phyloP scores from a whole-genome alignment of 2,329 filamentous ascomycete genomes.

The Ilyonectria robusta region DNA sequence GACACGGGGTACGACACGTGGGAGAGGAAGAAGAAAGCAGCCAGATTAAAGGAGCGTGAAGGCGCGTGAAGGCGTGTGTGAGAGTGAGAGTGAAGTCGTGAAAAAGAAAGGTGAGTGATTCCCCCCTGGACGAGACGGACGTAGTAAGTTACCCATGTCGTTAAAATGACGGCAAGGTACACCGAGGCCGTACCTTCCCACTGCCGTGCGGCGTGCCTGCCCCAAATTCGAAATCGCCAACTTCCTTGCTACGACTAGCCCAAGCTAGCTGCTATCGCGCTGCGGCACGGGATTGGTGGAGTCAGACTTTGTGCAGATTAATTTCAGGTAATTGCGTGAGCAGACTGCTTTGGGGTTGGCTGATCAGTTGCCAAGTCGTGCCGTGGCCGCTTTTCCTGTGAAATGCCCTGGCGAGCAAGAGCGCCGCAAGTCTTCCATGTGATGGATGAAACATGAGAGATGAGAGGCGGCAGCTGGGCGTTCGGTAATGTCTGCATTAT shows the following conservation, averaged over 20 bases:
- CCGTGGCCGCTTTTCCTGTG: too few species aligned
- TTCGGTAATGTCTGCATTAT: too few species aligned
- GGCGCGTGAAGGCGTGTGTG: not conserved
- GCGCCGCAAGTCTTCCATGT: too few species aligned
- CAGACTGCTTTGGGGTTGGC: not conserved
- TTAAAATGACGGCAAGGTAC: not conserved
- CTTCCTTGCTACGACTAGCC: not conserved
- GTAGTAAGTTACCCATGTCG: constrained; percentile 1
- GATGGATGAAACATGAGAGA: too few species aligned
- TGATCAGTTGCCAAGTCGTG: not conserved
- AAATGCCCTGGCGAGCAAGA: too few species aligned
- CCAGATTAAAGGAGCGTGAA: constrained; percentile 8
- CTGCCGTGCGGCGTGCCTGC: too few species aligned
- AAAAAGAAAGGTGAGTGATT: not conserved
- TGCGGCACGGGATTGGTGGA: not conserved
- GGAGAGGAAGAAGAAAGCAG: not conserved
- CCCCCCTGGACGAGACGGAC: not conserved
- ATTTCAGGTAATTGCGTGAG: not conserved
- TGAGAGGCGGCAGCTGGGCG: too few species aligned
- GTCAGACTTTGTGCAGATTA: constrained; percentile 1
- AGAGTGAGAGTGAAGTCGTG: not conserved
- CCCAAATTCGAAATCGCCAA: not conserved
- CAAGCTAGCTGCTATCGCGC: not conserved
- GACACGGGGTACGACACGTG: not conserved
- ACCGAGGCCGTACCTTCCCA: not conserved